Base-by-base conservation (phyloP, 164 flowering plant species). In the Vitis rotundifolia region DNA sequence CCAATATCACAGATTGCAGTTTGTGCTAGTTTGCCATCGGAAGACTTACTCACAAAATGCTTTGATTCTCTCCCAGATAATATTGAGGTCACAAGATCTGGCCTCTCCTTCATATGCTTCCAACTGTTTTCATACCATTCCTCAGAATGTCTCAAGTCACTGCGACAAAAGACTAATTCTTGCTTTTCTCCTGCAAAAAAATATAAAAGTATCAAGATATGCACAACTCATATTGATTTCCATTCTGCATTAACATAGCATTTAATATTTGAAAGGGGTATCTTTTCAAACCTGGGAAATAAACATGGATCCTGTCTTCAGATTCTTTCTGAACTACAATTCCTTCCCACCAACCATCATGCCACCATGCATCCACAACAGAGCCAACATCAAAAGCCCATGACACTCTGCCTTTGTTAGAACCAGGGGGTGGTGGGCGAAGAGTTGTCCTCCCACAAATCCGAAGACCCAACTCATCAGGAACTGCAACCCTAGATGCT, bases 291-390 rank as follows among this genome's bases (percentile, higher is more conserved):
- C 98, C 98, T 80, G 96, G 94, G 59, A 94, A 89, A 77, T 84
- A 85, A 11, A 91, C 89, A 64, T 53, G 78, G 55, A 87, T 14
- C 54, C 71, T 78, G 48, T 82, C 87, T 16, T 77, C 78, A 13
- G 83, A 64, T 64, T 82, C 88, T 59, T 79, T 87, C 64, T 66
- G 69, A 52, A 90, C 68, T n/a, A 94, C 89, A 66, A 92, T 82
- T 53, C 98, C 98, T 80, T 94, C 98, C 98, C 98, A 90, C 98
- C 98, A 94, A 2, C 92, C 97, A 79, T 89, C 94, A 79, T 85
- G 76, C 91, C 88, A 75, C 96, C 98, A 87, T 1, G 76, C 98
- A 76, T 94, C 98, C 55, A 94, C 97, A 67, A 80, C 58, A 18
- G 83, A 64, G 5, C 98, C 98, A 69, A 85, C 75, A 67, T 77